Evolutionary conservation across 495 filamentous ascomycete species (phyloP).

Genomic region (Parmelia sp.): DNA sequence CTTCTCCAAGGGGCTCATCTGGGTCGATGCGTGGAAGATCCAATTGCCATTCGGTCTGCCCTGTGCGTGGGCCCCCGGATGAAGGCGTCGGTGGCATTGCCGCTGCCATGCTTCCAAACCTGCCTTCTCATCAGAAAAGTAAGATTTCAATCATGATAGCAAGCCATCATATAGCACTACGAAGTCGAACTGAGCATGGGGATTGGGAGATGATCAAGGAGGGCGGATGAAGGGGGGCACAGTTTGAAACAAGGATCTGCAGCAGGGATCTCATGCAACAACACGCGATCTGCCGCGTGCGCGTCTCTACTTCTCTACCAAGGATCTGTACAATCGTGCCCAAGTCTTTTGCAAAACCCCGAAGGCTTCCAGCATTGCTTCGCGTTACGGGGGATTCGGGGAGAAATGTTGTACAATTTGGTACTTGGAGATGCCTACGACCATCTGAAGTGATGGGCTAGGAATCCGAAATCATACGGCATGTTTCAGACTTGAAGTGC

Average conservation of each 20-base stretch:
- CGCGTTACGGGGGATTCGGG: too few relatives aligned
- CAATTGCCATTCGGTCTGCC: background rate
- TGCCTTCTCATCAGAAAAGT: background rate
- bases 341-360: too few relatives aligned
- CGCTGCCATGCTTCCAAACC: background rate
- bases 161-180: background rate
- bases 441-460: too few relatives aligned
- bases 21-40: constrained; percentile 53
- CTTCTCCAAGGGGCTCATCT: constrained; percentile 56
- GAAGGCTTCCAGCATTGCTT: too few relatives aligned
- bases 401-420: too few relatives aligned
- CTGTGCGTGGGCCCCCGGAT: constrained; percentile 1
- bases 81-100: constrained; percentile 10
- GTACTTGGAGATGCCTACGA: too few relatives aligned
- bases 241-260: constrained; percentile 7
- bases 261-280: background rate
- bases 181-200: background rate
- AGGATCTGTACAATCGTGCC: too few relatives aligned
- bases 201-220: too few relatives aligned
- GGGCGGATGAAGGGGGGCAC: too few relatives aligned
- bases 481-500: too few relatives aligned
- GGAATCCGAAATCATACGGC: too few relatives aligned
- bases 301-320: too few relatives aligned
- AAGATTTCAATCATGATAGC: background rate
- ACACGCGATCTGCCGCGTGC: background rate